phyloP scores from a whole-genome alignment of 2,329 filamentous ascomycete species.

The Trematosphaeria pertusa region DNA sequence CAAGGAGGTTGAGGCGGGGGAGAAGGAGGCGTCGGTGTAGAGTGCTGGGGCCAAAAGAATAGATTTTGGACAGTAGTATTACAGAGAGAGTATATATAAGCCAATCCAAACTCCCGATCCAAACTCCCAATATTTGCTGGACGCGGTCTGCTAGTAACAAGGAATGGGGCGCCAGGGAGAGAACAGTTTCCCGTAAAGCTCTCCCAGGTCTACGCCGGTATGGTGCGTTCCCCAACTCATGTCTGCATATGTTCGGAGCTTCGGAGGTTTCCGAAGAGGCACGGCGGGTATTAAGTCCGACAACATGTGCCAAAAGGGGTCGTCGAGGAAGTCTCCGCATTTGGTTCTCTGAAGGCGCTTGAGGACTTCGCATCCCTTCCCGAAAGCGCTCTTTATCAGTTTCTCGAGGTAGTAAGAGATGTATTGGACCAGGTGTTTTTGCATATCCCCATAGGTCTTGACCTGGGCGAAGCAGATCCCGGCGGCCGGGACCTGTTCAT shows the following conservation, averaged over 20 bases:
- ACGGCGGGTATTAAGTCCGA: constrained; percentile 9
- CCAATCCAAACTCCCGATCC: too few relatives aligned
- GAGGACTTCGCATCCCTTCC: not conserved
- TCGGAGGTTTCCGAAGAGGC: constrained; percentile 10
- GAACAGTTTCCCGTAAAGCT: not conserved
- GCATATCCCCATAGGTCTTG: constrained; percentile 13
- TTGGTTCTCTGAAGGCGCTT: not conserved
- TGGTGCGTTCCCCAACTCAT: constrained; percentile 1
- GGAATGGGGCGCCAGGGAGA: too few relatives aligned
- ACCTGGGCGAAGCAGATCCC: constrained; percentile 5
- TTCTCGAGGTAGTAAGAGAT: constrained; percentile 14
- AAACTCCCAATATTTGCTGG: too few relatives aligned
- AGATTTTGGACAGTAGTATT: too few relatives aligned
- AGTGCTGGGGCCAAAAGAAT: not conserved
- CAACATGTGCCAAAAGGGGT: constrained; percentile 14
- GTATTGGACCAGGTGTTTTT: constrained; percentile 16
- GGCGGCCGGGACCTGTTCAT: constrained; percentile 5
- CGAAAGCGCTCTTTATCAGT: constrained; percentile 7
- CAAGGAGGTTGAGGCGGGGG: constrained; percentile 37
- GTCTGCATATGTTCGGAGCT: constrained; percentile 10
- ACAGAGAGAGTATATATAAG: too few relatives aligned
- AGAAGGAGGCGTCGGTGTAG: constrained; percentile 10
- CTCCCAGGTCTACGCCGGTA: not conserved
- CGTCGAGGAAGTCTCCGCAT: constrained; percentile 1
- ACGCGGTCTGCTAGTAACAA: too few relatives aligned